Evolutionary conservation across 345 rosid species (phyloP).

Genomic region (Linum usitatissimum): DNA sequence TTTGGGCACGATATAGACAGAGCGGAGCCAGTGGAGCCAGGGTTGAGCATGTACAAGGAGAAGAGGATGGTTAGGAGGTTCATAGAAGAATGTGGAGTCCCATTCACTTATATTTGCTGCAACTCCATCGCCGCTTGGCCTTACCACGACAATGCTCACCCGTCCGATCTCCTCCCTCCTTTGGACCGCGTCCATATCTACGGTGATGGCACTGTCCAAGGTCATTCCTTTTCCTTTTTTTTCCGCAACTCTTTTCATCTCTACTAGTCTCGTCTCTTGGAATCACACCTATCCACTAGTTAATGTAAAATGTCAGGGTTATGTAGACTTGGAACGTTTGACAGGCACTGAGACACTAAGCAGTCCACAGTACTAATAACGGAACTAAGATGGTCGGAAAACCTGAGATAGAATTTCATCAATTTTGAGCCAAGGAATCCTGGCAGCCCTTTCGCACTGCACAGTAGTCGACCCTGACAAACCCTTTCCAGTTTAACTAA

Average conservation of each 20-base stretch:
- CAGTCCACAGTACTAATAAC: too few relatives aligned
- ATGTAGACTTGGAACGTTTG: too few relatives aligned
- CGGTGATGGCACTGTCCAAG: constrained; percentile 29
- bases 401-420: too few relatives aligned
- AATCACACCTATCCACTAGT: background rate
- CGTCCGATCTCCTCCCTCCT: constrained; percentile 27
- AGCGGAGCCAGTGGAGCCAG: constrained; percentile 34
- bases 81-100: constrained; percentile 23
- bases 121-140: constrained; percentile 38
- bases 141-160: constrained; percentile 32
- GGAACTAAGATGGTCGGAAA: too few relatives aligned
- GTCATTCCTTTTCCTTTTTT: constrained; percentile 2
- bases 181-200: constrained; percentile 27
- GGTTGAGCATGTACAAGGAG: constrained; percentile 21
- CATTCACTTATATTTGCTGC: constrained; percentile 32
- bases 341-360: too few relatives aligned
- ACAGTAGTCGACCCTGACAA: too few relatives aligned
- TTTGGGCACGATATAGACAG: constrained; percentile 31
- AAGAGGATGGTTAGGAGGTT: constrained; percentile 24
- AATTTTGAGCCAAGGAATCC: too few relatives aligned
- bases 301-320: too few relatives aligned
- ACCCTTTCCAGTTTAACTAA: too few relatives aligned
- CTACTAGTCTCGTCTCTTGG: background rate
- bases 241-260: too few relatives aligned
- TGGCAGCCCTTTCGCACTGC: too few relatives aligned